Evolutionary conservation across 2,329 filamentous ascomycete genomes (phyloP), one percentile per base, ranked within the genome.

Genomic region (Orbilia ellipsospora): DNA sequence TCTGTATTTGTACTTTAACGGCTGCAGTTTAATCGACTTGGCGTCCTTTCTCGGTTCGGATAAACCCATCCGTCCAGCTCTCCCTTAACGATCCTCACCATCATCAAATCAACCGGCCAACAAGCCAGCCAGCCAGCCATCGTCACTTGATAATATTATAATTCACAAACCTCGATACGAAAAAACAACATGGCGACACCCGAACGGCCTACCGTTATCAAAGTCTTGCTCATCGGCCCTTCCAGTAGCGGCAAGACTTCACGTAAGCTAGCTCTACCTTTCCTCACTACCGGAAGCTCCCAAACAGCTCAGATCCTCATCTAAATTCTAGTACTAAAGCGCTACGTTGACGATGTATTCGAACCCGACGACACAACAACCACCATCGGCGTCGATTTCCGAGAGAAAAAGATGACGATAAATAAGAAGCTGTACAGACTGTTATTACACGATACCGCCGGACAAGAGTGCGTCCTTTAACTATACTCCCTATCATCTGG

Each of bases 301-400:
- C 13, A 12, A 45, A 51, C 8, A 36, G 31, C 48, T 61, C 50
- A 57, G 48, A 54, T 57, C 54, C 16, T 44, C n/a, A 12, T 59
- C 15, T 18, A 36, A 48, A 10, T 13, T 23, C 8, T 78, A 87
- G 86, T 88, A 74, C 81, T 88, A 55, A 83, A 86, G 73, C 82
- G 86, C 78, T 88, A 88, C 78, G 87, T 85, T 80, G 86, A 87
- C 77, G 85, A 87, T 79, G 85, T 87, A 78, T 88, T 87, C 78
- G 86, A 88, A 72, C 84, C 85, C 4, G 86, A 87, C 79, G 84
- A 83, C 42, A 84, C 85, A 2, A 84, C 86, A 5, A 86, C 86
- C 4, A 88, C 86, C 1, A 87, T 88, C 77, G 86, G 86, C 31
- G 86, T 88, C 73, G 86, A 88, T 78, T 87, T 86, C 80, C 86